Evolutionary conservation across 371 early-diverging fungal species (phyloP), one percentile per base, ranked within the genome.

Genomic region (Mucor plumbeus): DNA sequence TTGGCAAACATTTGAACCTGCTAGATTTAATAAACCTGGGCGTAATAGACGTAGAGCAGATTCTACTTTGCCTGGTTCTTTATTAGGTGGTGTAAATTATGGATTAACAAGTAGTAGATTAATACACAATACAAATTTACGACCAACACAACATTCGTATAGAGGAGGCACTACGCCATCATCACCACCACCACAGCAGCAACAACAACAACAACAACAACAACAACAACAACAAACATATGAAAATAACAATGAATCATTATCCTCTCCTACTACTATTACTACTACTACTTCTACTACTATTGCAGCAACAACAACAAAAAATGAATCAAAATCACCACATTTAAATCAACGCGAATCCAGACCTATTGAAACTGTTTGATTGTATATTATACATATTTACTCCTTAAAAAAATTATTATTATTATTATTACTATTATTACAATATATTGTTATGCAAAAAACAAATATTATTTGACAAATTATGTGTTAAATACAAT

Each of bases 1-100:
- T 21, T 83, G 85, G 83, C 95, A 93, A 59, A 84, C 80, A 35
- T 90, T 89, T 67, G 89, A 87, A 43, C 78, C 78, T 50, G 78
- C 81, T n/a, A 47, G 76, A 31, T 76, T 76, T 44, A 82, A 79
- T 65, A 82, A 82, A 39, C 82, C 82, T 1, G 82, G 82, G 1
- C 63, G 79, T 4, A 82, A 75, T 38, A 62, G 82, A 68, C 66
- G 79, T 19, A 73, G 82, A 47, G 74, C 76, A n/a, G 79, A 77
- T 38, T 72, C 79, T 0, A 75, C 72, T 43, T 40, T 73, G 44
- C 67, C 78, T 14, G 66, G 73, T 26, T 68, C 74, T 5, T 58
- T 79, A 7, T 64, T 70, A 13, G 82, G 79, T 9, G 82, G 82
- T 31, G 82, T 79, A 31, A 79, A 82, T 63, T 79, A 79, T 40